Percentiles rank a stretch among this genome's conserved stretches.
These are phyloP conservation scores for Picea mariana DNA, from an alignment of 83 land plant genomes.

Conservation along the genomic window DNA sequence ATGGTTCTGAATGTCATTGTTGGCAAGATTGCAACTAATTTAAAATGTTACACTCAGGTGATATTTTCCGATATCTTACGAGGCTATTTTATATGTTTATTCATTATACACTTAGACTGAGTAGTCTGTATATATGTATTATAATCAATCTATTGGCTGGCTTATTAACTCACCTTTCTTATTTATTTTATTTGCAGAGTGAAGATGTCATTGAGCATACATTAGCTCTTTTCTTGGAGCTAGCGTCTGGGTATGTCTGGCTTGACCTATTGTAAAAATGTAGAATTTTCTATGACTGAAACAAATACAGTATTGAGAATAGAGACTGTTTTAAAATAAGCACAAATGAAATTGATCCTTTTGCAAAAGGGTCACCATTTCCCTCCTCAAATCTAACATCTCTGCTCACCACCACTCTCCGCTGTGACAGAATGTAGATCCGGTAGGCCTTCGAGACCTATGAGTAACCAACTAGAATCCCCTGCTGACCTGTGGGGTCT, in stretches of 20 bases:
- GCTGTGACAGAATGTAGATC: too few species aligned
- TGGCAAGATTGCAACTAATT: conserved; percentile 86
- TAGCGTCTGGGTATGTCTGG: conserved; percentile 75
- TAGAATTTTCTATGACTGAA: background rate
- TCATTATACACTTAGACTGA: background rate
- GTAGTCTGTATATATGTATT: background rate
- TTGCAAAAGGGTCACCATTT: background rate
- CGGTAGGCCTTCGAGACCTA: too few species aligned
- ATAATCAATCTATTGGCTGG: background rate
- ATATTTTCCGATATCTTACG: background rate
- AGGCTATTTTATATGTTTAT: background rate
- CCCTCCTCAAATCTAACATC: too few species aligned
- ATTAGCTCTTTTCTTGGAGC: conserved; percentile 81
- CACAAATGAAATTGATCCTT: background rate
- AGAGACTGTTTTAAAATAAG: background rate
- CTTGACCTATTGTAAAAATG: conserved; percentile 9
- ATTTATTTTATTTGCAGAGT: conserved; percentile 41
- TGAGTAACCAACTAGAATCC: too few species aligned
- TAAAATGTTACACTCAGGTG: conserved; percentile 90
- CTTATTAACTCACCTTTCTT: background rate
- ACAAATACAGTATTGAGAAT: background rate
- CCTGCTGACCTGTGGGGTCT: too few species aligned
- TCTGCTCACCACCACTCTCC: too few species aligned
- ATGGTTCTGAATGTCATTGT: conserved; percentile 81
- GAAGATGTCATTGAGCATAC: conserved; percentile 95